phyloP scores from a whole-genome alignment of 331 rosid species.

The Rhamnella rubrinervis region DNA sequence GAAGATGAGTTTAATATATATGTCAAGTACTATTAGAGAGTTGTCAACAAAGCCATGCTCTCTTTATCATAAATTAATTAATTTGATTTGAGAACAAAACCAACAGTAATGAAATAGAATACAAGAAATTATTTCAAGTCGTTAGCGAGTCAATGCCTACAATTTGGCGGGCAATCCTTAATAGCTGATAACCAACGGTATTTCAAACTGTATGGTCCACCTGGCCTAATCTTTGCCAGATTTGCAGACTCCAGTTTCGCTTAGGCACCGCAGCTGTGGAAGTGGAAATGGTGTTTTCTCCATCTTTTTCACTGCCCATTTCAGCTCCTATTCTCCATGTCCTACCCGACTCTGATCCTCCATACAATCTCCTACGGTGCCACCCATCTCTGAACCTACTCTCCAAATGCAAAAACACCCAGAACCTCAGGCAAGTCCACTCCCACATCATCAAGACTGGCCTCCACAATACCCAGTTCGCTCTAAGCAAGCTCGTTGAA shows the following conservation, averaged over 20 bases:
- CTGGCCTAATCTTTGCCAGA: constrained; percentile 5
- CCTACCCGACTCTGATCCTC: constrained; percentile 56
- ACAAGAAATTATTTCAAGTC: background rate
- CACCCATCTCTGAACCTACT: constrained; percentile 56
- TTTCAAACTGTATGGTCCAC: constrained; percentile 7
- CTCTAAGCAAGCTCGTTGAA: constrained; percentile 65
- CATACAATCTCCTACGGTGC: constrained; percentile 40
- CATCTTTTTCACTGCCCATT: constrained; percentile 16
- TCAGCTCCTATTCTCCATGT: constrained; percentile 42
- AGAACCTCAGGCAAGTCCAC: constrained; percentile 53
- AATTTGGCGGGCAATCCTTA: constrained; percentile 16
- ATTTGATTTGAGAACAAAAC: background rate
- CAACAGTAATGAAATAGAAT: background rate
- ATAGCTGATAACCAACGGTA: background rate
- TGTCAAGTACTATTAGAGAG: no score
- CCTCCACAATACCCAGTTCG: constrained; percentile 58
- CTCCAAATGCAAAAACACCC: constrained; percentile 47
- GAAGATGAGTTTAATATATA: no score
- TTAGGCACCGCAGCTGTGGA: background rate
- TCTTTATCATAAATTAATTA: no score
- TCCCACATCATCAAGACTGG: constrained; percentile 67
- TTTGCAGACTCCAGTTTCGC: background rate
- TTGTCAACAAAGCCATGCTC: no score
- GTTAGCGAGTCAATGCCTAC: background rate
- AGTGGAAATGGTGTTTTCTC: constrained; percentile 30